A percentile compares a stretch with the other conserved stretches of the same genome.
Evolutionary conservation across 257 asterid genomes (phyloP).

Genomic region (Anisodus acutangulus): DNA sequence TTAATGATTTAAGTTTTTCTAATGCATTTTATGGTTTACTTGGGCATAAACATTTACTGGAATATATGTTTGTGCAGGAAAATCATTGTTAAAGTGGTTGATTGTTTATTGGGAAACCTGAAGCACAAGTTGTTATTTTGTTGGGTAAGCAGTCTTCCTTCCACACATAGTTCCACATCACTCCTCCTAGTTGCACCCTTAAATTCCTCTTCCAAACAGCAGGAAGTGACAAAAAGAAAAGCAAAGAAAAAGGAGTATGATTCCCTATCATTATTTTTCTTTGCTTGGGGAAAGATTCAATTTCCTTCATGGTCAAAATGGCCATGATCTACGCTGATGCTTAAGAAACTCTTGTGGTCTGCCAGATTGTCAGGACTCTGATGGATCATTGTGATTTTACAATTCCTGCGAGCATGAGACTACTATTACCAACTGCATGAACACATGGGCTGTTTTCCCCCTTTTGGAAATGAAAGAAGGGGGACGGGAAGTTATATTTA

Average conservation of each 20-base stretch:
- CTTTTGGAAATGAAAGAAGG: not conserved
- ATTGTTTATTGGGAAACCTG: slow-evolving; percentile 65
- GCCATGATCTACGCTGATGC: not conserved
- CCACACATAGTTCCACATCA: not conserved
- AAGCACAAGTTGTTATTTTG: slow-evolving; percentile 62
- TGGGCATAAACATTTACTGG: slow-evolving; percentile 16
- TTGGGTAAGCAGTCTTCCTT: slow-evolving; percentile 64
- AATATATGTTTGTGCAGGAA: slow-evolving; percentile 52
- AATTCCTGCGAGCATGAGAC: not conserved
- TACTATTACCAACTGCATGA: not conserved
- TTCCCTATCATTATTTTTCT: not conserved
- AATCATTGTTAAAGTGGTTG: slow-evolving; percentile 60
- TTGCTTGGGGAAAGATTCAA: not conserved
- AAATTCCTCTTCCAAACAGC: not conserved
- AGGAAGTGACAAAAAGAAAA: slow-evolving; percentile 10
- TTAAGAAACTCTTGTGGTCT: not conserved
- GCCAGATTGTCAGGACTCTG: not conserved
- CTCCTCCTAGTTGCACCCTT: slow-evolving; percentile 1
- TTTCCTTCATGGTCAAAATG: not conserved
- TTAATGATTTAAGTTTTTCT: slow-evolving; percentile 9
- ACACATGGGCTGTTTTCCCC: slow-evolving; percentile 16
- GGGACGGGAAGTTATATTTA: not conserved
- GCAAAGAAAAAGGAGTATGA: slow-evolving; percentile 21
- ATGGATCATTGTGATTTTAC: not conserved
- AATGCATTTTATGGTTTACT: not conserved